These are phyloP conservation scores for Leccinum sublutescens DNA, from an alignment of 768 basidiomycete genomes.

Conservation along the genomic window DNA sequence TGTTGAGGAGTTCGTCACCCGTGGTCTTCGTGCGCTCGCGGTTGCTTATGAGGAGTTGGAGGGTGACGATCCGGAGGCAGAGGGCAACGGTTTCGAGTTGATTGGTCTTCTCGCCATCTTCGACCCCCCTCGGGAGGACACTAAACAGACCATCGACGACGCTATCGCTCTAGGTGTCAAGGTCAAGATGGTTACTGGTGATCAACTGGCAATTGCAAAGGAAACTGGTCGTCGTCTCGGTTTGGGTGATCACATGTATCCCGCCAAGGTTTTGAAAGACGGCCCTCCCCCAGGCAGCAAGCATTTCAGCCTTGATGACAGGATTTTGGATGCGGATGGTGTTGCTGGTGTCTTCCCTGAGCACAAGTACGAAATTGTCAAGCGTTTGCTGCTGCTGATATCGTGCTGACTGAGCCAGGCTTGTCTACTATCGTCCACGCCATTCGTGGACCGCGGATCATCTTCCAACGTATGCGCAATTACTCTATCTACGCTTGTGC, in stretches of 20 bases:
- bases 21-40: slow-evolving; percentile 95
- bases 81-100: slow-evolving; percentile 96
- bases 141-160: slow-evolving; percentile 98
- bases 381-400: slow-evolving; percentile 97
- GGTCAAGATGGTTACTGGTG: slow-evolving; percentile 99
- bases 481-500: slow-evolving; percentile 97
- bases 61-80: slow-evolving; percentile 74
- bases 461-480: slow-evolving; percentile 99
- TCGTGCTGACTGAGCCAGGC: slow-evolving; percentile 97
- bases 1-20: slow-evolving; percentile 92
- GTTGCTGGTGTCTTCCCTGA: slow-evolving; percentile 99
- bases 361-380: slow-evolving; percentile 99
- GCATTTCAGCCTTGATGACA: slow-evolving; percentile 85
- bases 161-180: slow-evolving; percentile 93
- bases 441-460: slow-evolving; percentile 96
- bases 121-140: slow-evolving; percentile 96
- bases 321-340: slow-evolving; percentile 99
- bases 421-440: slow-evolving; percentile 99
- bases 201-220: slow-evolving; percentile 99
- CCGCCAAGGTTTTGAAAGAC: slow-evolving; percentile 98
- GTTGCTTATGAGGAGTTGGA: slow-evolving; percentile 94
- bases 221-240: slow-evolving; percentile 98
- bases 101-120: slow-evolving; percentile 97
- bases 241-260: slow-evolving; percentile 99
- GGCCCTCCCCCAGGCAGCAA: slow-evolving; percentile 86